Conservation (phyloP, 129 eudicot genomes). For the Pittosporum tobira region DNA sequence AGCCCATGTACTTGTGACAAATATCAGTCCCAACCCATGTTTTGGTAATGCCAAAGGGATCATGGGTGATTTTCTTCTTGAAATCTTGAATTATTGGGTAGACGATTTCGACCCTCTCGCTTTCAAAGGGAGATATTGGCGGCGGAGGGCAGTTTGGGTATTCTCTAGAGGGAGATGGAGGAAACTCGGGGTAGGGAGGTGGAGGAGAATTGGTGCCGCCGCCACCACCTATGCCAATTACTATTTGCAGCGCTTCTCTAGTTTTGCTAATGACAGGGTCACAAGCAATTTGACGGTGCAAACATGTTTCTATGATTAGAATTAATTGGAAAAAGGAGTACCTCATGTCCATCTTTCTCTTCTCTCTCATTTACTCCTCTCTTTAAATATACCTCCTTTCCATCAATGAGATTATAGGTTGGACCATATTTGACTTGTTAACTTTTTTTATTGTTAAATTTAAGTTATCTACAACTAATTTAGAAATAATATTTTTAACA, state of each 20-base stretch:
- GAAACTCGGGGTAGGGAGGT: constrained; percentile 1
- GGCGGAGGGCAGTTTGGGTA: constrained; percentile 10
- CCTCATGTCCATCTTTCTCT: neutral
- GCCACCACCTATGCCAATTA: constrained; percentile 23
- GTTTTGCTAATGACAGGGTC: neutral
- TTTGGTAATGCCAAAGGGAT: constrained; percentile 22
- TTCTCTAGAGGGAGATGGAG: neutral
- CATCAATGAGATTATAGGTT: too few species aligned
- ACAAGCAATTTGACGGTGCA: neutral
- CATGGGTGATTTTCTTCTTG: constrained; percentile 16
- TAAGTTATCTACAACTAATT: too few species aligned
- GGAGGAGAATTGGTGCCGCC: constrained; percentile 1
- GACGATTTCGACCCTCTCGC: constrained; percentile 4
- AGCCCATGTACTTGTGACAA: constrained; percentile 33
- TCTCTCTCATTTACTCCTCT: neutral
- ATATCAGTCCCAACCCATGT: constrained; percentile 35
- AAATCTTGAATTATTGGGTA: constrained; percentile 27
- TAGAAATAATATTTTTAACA: too few species aligned
- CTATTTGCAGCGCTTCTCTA: constrained; percentile 28
- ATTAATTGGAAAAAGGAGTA: neutral
- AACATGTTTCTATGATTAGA: neutral
- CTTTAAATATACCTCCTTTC: neutral
- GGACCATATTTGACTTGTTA: too few species aligned
- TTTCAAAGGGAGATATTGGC: constrained; percentile 11
- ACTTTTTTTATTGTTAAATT: too few species aligned